Evolutionary conservation across 2,329 filamentous ascomycete genomes (phyloP).

Genomic region (Fusarium brevicatenulatum): DNA sequence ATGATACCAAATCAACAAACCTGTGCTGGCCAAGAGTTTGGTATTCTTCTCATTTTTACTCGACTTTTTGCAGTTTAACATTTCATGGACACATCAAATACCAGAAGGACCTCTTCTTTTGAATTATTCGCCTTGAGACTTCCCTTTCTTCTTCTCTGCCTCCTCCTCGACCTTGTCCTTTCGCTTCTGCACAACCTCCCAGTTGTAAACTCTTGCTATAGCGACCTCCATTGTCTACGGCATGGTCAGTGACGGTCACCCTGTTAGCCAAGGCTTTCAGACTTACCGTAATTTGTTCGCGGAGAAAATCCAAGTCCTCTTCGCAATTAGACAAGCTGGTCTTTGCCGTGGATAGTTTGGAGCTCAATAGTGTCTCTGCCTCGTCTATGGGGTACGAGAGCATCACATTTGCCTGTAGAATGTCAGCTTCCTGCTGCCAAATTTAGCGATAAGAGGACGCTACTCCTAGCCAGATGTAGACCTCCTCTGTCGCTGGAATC

Average conservation of each 20-base stretch:
- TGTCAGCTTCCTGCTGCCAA: constrained; percentile 38
- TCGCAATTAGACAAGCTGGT: constrained; percentile 87
- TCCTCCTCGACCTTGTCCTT: constrained; percentile 83
- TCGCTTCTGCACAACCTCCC: constrained; percentile 95
- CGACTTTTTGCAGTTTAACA: constrained; percentile 20
- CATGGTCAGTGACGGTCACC: constrained; percentile 1
- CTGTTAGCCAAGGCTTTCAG: background rate
- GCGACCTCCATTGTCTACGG: constrained; percentile 94
- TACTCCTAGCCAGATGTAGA: constrained; percentile 97
- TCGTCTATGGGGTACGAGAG: constrained; percentile 91
- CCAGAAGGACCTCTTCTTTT: constrained; percentile 3
- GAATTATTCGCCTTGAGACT: constrained; percentile 43
- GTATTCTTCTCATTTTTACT: constrained; percentile 14
- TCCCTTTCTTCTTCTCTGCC: constrained; percentile 52
- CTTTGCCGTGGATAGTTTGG: constrained; percentile 83
- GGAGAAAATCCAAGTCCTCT: constrained; percentile 93
- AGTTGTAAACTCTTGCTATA: constrained; percentile 97
- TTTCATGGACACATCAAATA: constrained; percentile 27
- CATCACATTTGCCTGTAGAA: constrained; percentile 88
- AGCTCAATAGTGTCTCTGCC: constrained; percentile 79
- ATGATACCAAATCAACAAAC: background rate
- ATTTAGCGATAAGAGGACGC: background rate
- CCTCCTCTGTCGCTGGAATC: constrained; percentile 85
- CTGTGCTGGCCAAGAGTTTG: background rate
- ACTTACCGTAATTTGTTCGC: constrained; percentile 94